Evolutionary conservation across 495 filamentous ascomycete species (phyloP).

Genomic region (Podospora bellae-mahoneyi): DNA sequence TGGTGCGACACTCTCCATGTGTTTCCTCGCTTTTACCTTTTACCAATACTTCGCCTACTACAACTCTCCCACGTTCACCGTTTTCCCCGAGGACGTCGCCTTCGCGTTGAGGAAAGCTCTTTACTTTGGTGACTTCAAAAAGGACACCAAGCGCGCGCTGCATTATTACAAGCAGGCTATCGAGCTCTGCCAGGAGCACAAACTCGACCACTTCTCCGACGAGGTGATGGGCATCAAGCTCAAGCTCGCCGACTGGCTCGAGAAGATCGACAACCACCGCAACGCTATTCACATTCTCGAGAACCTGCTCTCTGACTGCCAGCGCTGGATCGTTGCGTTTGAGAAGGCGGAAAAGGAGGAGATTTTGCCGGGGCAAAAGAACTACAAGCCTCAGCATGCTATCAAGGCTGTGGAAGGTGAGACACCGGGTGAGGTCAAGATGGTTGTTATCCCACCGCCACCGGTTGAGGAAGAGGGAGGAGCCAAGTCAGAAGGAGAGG

Average conservation of each 20-base stretch:
- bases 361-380: constrained; percentile 31
- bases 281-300: constrained; percentile 73
- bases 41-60: constrained; percentile 61
- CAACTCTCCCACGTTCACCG: constrained; percentile 50
- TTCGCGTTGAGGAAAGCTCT: constrained; percentile 78
- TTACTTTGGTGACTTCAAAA: constrained; percentile 74
- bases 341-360: constrained; percentile 53
- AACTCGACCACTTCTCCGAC: constrained; percentile 82
- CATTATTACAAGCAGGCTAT: constrained; percentile 79
- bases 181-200: constrained; percentile 60
- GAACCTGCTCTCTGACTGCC: constrained; percentile 56
- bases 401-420: background rate
- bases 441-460: background rate
- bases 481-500: constrained; percentile 15
- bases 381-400: background rate
- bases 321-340: constrained; percentile 58
- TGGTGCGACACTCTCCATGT: constrained; percentile 2
- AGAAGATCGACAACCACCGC: constrained; percentile 63
- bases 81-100: constrained; percentile 77
- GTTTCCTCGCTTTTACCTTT: constrained; percentile 2
- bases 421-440: background rate
- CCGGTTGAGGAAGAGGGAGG: background rate
- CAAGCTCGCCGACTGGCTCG: constrained; percentile 70
- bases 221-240: constrained; percentile 88
- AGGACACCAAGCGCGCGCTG: constrained; percentile 68